These are phyloP conservation scores for Spirogloea muscicola DNA, from an alignment of 139 green algal species.

Conservation along the genomic window DNA sequence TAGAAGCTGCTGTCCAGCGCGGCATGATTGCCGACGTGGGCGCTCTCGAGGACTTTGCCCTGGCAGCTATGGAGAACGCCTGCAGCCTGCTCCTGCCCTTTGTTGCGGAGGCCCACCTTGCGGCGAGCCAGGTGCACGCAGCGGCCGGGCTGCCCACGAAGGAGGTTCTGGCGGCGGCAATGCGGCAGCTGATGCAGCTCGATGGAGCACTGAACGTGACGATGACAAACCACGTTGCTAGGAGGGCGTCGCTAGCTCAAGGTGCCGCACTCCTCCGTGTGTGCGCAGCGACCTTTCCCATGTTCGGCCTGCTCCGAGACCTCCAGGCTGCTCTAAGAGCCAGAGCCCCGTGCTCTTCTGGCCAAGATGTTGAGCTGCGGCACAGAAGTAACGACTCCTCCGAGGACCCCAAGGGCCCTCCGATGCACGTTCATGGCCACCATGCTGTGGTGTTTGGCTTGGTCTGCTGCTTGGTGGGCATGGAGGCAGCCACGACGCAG, in stretches of 20 bases:
- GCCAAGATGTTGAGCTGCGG: background rate
- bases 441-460: slow-evolving; percentile 34
- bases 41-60: slow-evolving; percentile 8
- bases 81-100: slow-evolving; percentile 31
- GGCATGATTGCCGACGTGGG: background rate
- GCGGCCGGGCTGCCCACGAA: background rate
- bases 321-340: background rate
- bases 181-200: background rate
- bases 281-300: background rate
- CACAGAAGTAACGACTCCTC: background rate
- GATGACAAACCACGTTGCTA: slow-evolving; percentile 26
- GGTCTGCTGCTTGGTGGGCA: slow-evolving; percentile 6
- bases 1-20: slow-evolving; percentile 25
- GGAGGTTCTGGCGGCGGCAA: background rate
- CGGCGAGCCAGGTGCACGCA: no score
- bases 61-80: slow-evolving; percentile 13
- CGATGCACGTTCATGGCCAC: background rate
- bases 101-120: slow-evolving; percentile 3
- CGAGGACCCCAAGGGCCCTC: background rate
- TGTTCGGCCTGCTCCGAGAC: background rate
- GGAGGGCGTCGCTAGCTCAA: slow-evolving; percentile 6
- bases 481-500: background rate
- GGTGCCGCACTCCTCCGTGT: slow-evolving; percentile 11
- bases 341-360: background rate
- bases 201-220: slow-evolving; percentile 5